These are phyloP conservation scores for Pseudogymnoascus sp. DNA, from an alignment of 2,329 filamentous ascomycete species.

Conservation along the genomic window DNA sequence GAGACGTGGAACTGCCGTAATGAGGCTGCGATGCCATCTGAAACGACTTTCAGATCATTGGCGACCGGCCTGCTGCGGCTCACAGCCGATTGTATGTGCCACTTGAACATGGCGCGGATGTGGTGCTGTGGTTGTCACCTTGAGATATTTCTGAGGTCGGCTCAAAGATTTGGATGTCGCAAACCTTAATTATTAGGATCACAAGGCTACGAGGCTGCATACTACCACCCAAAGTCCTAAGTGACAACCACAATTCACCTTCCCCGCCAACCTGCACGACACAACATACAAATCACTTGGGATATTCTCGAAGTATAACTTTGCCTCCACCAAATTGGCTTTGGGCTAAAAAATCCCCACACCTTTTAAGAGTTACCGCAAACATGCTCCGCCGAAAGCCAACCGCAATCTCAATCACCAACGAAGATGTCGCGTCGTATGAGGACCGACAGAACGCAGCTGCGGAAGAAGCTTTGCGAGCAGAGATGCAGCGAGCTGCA, in stretches of 20 bases:
- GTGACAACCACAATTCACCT: slow-evolving; percentile 1
- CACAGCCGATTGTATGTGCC: slow-evolving; percentile 28
- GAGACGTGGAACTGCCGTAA: slow-evolving; percentile 27
- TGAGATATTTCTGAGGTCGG: slow-evolving; percentile 8
- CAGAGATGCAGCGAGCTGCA: slow-evolving; percentile 17
- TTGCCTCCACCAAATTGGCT: background rate
- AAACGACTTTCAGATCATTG: slow-evolving; percentile 22
- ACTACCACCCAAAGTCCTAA: background rate
- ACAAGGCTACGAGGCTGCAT: background rate
- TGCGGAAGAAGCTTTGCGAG: slow-evolving; percentile 21
- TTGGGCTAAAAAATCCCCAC: background rate
- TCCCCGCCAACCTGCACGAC: background rate
- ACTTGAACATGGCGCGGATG: slow-evolving; percentile 27
- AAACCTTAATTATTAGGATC: slow-evolving; percentile 8
- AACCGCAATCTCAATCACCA: slow-evolving; percentile 59
- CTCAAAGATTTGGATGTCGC: slow-evolving; percentile 5
- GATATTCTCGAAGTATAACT: background rate
- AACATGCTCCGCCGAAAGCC: slow-evolving; percentile 60
- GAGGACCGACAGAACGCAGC: slow-evolving; percentile 51
- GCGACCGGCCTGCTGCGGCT: slow-evolving; percentile 23
- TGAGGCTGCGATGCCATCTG: slow-evolving; percentile 26
- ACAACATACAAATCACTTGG: background rate
- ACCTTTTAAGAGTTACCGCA: background rate
- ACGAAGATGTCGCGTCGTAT: slow-evolving; percentile 62
- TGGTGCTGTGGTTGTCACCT: slow-evolving; percentile 10